Conservation (phyloP, 768 basidiomycete genomes). For the Xanthoconium purpureum region DNA sequence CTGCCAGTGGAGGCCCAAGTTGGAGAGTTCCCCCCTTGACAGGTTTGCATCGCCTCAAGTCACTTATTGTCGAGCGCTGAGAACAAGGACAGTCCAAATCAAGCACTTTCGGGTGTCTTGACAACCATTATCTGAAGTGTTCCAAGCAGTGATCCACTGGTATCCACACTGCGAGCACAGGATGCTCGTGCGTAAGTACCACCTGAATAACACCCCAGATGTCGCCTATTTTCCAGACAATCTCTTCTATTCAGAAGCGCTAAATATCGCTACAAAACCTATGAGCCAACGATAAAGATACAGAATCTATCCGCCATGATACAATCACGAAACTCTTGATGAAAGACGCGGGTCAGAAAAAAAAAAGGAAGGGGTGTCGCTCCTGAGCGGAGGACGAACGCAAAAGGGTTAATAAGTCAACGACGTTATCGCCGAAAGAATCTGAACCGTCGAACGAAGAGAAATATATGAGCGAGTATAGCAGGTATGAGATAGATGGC, state of each 20-base stretch:
- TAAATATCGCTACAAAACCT: background rate
- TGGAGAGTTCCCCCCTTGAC: no score
- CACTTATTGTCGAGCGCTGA: background rate
- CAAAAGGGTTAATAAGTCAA: background rate
- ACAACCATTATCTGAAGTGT: no score
- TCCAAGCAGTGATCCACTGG: no score
- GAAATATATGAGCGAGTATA: no score
- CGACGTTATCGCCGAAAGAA: slow-evolving; percentile 1
- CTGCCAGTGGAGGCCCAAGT: no score
- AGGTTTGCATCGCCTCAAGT: no score
- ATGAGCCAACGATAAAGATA: slow-evolving; percentile 17
- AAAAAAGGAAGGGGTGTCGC: background rate
- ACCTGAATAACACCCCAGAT: no score
- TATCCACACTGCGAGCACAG: no score
- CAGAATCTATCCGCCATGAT: slow-evolving; percentile 23
- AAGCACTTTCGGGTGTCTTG: no score
- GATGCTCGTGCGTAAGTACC: no score
- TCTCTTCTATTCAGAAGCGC: background rate
- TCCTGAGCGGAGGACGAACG: background rate
- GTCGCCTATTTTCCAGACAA: background rate
- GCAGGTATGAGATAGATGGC: background rate
- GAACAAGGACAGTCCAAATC: no score
- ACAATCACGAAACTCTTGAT: slow-evolving; percentile 11
- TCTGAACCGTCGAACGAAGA: background rate
- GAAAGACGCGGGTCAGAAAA: background rate